Evolutionary conservation across 495 filamentous ascomycete species (phyloP).

Genomic region (Penicillium turbatum): DNA sequence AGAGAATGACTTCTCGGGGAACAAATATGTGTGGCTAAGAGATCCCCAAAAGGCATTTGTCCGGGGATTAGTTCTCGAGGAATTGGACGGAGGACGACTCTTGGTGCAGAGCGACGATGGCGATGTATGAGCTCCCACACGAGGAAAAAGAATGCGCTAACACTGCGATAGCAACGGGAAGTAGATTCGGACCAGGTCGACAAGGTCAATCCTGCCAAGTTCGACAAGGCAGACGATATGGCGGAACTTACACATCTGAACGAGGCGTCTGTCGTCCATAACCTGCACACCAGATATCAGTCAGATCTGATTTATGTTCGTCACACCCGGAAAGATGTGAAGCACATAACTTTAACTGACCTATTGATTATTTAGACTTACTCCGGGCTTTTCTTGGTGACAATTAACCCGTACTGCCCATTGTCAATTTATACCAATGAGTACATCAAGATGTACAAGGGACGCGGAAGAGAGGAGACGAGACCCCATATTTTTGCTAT

Average conservation of each 20-base stretch:
- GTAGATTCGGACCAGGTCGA: conserved; percentile 82
- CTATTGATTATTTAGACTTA: conserved; percentile 60
- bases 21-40: conserved; percentile 94
- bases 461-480: conserved; percentile 82
- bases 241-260: conserved; percentile 97
- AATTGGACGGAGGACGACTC: conserved; percentile 60
- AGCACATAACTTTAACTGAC: conserved; percentile 1
- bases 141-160: neutral
- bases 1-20: conserved; percentile 98
- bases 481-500: conserved; percentile 98
- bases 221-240: conserved; percentile 99
- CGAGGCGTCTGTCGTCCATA: conserved; percentile 96
- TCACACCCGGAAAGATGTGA: conserved; percentile 8
- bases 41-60: conserved; percentile 85
- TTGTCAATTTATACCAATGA: conserved; percentile 96
- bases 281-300: conserved; percentile 89
- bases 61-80: conserved; percentile 85
- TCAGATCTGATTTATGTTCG: conserved; percentile 88
- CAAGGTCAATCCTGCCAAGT: conserved; percentile 98
- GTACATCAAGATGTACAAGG: conserved; percentile 95
- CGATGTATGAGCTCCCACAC: conserved; percentile 52
- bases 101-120: conserved; percentile 93
- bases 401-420: conserved; percentile 93
- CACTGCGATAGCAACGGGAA: conserved; percentile 66
- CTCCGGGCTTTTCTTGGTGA: conserved; percentile 93